Evolutionary conservation across 192 early-diverging fungal genomes (phyloP).

Genomic region (Funneliformis geosporum): DNA sequence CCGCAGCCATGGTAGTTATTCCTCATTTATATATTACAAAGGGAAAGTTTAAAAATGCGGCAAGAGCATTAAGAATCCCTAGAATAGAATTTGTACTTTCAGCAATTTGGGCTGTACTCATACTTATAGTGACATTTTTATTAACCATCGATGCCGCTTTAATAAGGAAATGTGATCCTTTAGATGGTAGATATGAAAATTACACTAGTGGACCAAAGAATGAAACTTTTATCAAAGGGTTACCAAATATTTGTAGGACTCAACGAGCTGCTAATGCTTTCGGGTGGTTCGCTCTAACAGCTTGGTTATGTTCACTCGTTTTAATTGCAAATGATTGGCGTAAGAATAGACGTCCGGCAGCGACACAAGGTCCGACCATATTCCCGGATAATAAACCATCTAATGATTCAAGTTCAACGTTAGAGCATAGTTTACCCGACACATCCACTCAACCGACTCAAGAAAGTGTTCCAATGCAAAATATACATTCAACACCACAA

Average conservation of each 20-base stretch:
- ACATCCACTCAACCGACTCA: neutral
- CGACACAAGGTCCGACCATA: neutral
- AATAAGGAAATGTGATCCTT: slow-evolving; percentile 21
- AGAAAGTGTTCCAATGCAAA: slow-evolving; percentile 6
- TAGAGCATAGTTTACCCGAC: neutral
- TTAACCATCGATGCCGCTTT: slow-evolving; percentile 6
- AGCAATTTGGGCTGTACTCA: slow-evolving; percentile 25
- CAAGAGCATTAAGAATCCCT: slow-evolving; percentile 18
- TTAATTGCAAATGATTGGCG: slow-evolving; percentile 15
- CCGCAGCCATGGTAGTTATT: slow-evolving; percentile 16
- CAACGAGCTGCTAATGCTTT: slow-evolving; percentile 12
- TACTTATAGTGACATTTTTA: neutral
- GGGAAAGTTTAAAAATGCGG: slow-evolving; percentile 18
- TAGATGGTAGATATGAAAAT: neutral
- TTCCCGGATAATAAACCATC: slow-evolving; percentile 20
- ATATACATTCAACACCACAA: neutral
- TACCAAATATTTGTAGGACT: slow-evolving; percentile 10
- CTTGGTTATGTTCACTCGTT: slow-evolving; percentile 22
- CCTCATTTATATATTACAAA: slow-evolving; percentile 22
- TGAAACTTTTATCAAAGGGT: slow-evolving; percentile 12
- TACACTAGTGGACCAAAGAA: neutral
- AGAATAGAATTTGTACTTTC: slow-evolving; percentile 28
- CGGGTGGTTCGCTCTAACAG: slow-evolving; percentile 27
- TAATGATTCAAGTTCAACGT: slow-evolving; percentile 26
- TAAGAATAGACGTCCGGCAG: slow-evolving; percentile 16